Evolutionary conservation across 2,329 filamentous ascomycete genomes (phyloP).

Genomic region (Lachnellula hyalina): DNA sequence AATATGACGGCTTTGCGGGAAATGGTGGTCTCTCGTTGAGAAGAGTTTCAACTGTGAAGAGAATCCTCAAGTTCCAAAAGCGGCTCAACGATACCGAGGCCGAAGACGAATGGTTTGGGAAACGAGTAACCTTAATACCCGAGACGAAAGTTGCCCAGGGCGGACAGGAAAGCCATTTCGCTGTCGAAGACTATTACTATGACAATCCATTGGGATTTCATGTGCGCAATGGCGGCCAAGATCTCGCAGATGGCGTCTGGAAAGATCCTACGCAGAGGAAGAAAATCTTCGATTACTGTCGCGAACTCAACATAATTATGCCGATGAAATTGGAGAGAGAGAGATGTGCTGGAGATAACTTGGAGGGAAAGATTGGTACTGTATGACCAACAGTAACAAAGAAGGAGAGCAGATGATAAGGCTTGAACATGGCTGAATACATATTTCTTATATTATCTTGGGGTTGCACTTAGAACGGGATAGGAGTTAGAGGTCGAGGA

Average conservation of each 20-base stretch:
- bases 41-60: conserved; percentile 44
- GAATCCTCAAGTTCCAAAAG: conserved; percentile 43
- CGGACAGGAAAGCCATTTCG: conserved; percentile 38
- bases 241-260: conserved; percentile 43
- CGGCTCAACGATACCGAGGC: conserved; percentile 45
- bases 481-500: no score
- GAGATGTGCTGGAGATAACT: conserved; percentile 35
- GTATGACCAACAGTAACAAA: no score
- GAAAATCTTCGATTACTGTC: conserved; percentile 50
- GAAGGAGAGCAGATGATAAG: no score
- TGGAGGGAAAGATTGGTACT: conserved; percentile 17
- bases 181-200: conserved; percentile 45
- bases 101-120: conserved; percentile 52
- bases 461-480: no score
- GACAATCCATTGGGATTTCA: conserved; percentile 52
- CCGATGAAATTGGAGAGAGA: conserved; percentile 51
- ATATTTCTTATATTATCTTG: no score
- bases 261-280: conserved; percentile 38
- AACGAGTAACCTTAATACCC: conserved; percentile 42
- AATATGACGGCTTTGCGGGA: conserved; percentile 43
- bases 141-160: conserved; percentile 42
- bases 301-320: conserved; percentile 50
- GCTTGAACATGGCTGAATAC: no score
- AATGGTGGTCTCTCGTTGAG: conserved; percentile 51
- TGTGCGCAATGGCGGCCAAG: conserved; percentile 39